Evolutionary conservation across 2,329 filamentous ascomycete genomes (phyloP).

Genomic region (Alternaria alternata): DNA sequence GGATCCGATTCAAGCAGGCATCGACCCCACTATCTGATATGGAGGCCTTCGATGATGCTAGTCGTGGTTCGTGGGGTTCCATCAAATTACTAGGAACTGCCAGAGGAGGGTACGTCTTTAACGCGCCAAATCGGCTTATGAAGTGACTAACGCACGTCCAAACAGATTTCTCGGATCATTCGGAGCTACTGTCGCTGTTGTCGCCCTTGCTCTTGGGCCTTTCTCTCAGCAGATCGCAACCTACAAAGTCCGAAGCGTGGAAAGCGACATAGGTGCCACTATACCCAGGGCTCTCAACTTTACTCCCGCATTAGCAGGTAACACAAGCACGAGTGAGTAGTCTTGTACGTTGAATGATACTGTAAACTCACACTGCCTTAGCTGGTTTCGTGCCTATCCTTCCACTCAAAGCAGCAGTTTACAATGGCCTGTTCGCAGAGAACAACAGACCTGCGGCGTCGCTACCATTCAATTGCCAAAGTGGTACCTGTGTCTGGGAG

Average conservation of each 20-base stretch:
- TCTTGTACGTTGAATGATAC: background rate
- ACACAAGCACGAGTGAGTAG: constrained; percentile 24
- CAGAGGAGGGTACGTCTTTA: constrained; percentile 17
- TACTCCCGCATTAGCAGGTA: constrained; percentile 15
- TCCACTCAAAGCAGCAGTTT: constrained; percentile 22
- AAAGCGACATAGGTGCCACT: constrained; percentile 18
- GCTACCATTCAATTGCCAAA: constrained; percentile 19
- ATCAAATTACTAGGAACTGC: constrained; percentile 16
- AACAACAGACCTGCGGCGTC: constrained; percentile 24
- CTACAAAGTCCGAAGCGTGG: constrained; percentile 20
- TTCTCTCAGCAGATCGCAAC: constrained; percentile 24
- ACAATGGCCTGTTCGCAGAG: constrained; percentile 24
- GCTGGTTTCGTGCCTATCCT: constrained; percentile 23
- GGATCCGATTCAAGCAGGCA: constrained; percentile 19
- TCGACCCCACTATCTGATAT: constrained; percentile 18
- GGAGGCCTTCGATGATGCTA: constrained; percentile 22
- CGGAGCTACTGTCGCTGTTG: constrained; percentile 18
- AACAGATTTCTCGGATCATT: constrained; percentile 20
- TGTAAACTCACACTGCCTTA: background rate
- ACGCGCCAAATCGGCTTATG: no score
- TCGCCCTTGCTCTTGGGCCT: constrained; percentile 20
- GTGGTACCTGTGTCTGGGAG: constrained; percentile 21
- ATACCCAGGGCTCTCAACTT: constrained; percentile 22
- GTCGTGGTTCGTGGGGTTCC: constrained; percentile 22
- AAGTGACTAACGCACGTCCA: constrained; percentile 5